A percentile compares a stretch with the other conserved stretches of the same genome.
Conservation (phyloP, 345 rosid species). For the Salix udensis region DNA sequence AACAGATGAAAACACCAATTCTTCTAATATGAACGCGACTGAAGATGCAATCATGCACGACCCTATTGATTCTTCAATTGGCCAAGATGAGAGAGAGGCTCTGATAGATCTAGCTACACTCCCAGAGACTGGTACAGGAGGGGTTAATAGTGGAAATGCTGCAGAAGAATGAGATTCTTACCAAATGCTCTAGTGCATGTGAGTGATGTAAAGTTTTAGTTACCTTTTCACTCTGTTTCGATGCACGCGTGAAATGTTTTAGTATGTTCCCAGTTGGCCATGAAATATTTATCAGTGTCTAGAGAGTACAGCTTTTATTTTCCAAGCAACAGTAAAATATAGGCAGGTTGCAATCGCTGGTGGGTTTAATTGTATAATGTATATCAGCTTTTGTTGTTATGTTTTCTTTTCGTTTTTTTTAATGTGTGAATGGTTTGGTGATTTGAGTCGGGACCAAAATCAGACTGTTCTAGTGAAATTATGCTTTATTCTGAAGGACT, state of each 20-base stretch:
- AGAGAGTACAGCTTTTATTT: constrained; percentile 19
- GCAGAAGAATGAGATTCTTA: constrained; percentile 42
- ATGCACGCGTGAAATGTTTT: constrained; percentile 7
- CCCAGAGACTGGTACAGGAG: constrained; percentile 41
- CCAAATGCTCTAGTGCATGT: constrained; percentile 1
- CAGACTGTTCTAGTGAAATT: not conserved
- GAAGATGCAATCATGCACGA: constrained; percentile 30
- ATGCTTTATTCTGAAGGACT: not conserved
- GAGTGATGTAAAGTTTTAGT: constrained; percentile 10
- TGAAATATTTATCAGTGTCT: constrained; percentile 4
- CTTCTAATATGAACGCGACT: constrained; percentile 16
- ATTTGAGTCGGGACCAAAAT: not conserved
- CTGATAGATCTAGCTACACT: constrained; percentile 47
- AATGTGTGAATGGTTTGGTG: not conserved
- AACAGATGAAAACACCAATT: constrained; percentile 27
- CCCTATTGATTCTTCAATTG: constrained; percentile 29
- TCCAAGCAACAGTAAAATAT: constrained; percentile 7
- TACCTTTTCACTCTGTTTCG: constrained; percentile 18
- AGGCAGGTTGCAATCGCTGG: not conserved
- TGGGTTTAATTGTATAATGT: not conserved
- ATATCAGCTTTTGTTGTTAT: not conserved
- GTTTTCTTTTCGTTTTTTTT: not conserved
- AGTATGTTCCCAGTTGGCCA: constrained; percentile 5
- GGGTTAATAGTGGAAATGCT: constrained; percentile 31
- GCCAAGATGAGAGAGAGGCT: constrained; percentile 45